Evolutionary conservation across 441 rosid species (phyloP), one percentile per base, ranked within the genome.

Genomic region (Arabidopsis hybrid): DNA sequence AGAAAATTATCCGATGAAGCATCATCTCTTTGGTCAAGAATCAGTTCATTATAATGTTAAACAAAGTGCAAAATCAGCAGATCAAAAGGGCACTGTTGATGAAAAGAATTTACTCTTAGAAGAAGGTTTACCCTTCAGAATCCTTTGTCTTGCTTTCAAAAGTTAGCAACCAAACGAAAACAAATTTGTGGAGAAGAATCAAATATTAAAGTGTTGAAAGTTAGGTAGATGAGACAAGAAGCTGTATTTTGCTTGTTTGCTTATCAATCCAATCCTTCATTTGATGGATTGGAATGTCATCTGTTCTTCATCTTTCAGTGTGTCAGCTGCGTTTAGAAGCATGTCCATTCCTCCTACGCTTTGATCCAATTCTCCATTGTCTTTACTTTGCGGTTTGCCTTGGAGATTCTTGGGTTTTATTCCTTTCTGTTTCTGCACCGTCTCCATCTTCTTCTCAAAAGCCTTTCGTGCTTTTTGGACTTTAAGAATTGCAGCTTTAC

Each of bases 301-400:
- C 67, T 84, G 77, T 74, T 84, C 89, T 78, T 84, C 81, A 6
- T 75, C 80, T 66, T 83, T 85, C 35, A 90, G 75, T 58, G 90
- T 86, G 45, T 78, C 84, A 16, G 93, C 94, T 21, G 97, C 97
- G 71, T 79, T 84, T 36, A 92, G 75, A 75, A 92, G 97, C 87
- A 95, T 86, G 61, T 87, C 90, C 90, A 92, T 77, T 78, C 91
- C 92, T 67, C 87, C 91, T 60, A 85, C 80, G 60, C 80, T 78
- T 67, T 78, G 84, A 56, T 76, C 86, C 4, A 74, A 29, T 39
- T 78, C 85, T 38, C 72, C 79, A 51, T 46, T 79, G 18, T 35
- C 80, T 66, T 71, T 79, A 72, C 68, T 78, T 65, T 53, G 75
- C 60, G 16, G 71, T 35, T 62, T 74, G 3, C 11, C 69, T 65